Conservation (phyloP, 202 grass and related monocot genomes). For the Schoenoplectus triqueter region DNA sequence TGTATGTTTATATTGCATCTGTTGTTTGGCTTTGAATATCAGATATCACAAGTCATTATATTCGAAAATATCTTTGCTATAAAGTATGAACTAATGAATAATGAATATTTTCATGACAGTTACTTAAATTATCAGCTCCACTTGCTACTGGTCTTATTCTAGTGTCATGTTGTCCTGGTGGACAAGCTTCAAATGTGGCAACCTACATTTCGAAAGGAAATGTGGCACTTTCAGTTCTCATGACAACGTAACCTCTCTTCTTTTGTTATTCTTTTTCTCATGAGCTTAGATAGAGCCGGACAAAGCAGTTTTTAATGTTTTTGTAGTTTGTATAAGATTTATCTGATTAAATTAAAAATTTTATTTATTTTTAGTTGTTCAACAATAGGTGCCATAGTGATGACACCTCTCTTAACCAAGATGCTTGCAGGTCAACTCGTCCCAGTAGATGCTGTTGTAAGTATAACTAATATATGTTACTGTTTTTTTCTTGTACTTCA, state of each 20-base stretch:
- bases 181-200: slow-evolving; percentile 98
- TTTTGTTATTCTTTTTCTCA: slow-evolving; percentile 39
- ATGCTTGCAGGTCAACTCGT: slow-evolving; percentile 90
- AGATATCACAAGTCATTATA: not conserved
- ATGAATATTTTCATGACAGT: slow-evolving; percentile 53
- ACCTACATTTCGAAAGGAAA: slow-evolving; percentile 99
- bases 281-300: slow-evolving; percentile 5
- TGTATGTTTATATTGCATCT: not conserved
- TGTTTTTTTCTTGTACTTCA: not conserved
- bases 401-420: slow-evolving; percentile 96
- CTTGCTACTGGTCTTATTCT: slow-evolving; percentile 96
- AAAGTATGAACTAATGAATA: slow-evolving; percentile 20
- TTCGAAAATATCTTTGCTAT: not conserved
- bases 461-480: slow-evolving; percentile 30
- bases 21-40: slow-evolving; percentile 15
- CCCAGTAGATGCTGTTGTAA: slow-evolving; percentile 94
- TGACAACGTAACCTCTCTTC: slow-evolving; percentile 81
- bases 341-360: slow-evolving; percentile 35
- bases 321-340: slow-evolving; percentile 25
- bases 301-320: not conserved
- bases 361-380: slow-evolving; percentile 71
- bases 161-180: slow-evolving; percentile 97
- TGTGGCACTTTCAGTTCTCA: slow-evolving; percentile 98
- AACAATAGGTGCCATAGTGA: slow-evolving; percentile 92
- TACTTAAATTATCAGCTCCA: slow-evolving; percentile 87